These are phyloP conservation scores for Jacaranda mimosifolia DNA, from an alignment of 257 asterid species.

Conservation along the genomic window DNA sequence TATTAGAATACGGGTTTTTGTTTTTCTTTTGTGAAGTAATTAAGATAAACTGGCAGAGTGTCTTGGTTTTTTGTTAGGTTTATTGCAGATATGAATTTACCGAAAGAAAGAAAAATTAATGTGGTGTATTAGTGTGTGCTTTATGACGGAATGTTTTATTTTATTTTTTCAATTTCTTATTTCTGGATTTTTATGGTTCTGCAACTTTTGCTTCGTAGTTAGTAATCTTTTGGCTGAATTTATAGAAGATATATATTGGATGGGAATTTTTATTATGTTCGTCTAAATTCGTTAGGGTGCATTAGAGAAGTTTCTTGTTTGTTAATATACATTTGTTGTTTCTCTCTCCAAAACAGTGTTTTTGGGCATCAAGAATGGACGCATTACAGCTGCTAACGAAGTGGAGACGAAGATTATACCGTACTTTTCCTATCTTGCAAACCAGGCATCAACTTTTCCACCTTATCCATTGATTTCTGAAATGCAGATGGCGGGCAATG, in stretches of 20 bases:
- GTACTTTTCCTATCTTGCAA: constrained; percentile 27
- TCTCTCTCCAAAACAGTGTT: constrained; percentile 41
- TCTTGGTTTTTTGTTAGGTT: not conserved
- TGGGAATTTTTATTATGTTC: too few relatives aligned
- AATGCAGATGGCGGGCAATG: constrained; percentile 26
- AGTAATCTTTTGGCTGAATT: too few relatives aligned
- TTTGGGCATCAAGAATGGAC: constrained; percentile 49
- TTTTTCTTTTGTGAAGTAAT: not conserved
- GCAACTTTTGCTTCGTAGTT: not conserved
- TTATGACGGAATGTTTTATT: not conserved
- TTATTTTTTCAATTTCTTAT: not conserved
- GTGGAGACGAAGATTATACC: constrained; percentile 40
- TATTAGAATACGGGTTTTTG: not conserved
- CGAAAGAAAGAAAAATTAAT: not conserved
- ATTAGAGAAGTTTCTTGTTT: not conserved
- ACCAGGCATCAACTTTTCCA: constrained; percentile 32
- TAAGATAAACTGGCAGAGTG: not conserved
- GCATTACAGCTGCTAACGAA: constrained; percentile 34
- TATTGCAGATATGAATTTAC: not conserved
- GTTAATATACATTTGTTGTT: not conserved
- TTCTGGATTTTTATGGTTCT: not conserved
- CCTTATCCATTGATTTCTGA: constrained; percentile 40
- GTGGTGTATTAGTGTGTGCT: not conserved
- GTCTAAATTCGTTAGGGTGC: too few relatives aligned
- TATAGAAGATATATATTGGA: too few relatives aligned